Evolutionary conservation across 1,284 basidiomycete genomes (phyloP), one percentile per base, ranked within the genome.

Genomic region (Marasmius tenuissimus): DNA sequence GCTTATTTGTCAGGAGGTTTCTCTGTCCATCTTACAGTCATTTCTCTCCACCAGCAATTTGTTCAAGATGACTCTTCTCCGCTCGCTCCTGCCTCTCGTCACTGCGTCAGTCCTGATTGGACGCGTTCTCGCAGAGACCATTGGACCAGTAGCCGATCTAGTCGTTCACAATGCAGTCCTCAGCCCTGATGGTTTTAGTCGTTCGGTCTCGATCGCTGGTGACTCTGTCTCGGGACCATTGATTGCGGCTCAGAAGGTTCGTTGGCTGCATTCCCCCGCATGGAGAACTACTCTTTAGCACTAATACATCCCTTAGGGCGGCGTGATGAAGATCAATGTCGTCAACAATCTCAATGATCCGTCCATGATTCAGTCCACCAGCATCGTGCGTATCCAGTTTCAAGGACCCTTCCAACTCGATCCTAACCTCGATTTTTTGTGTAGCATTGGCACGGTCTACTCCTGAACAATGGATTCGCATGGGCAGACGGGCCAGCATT

Each of bases 281-380:
- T 20, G 11, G 38, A 4, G 11, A 37, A 7, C 27, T 27, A 27
- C 27, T 27, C 11, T 27, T 12, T 27, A 4, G 4, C 27, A 27
- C 14, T 20, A 5, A 42, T 42, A 22, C 20, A 1, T 55, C 14
- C 6, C 12, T 42, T 11, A 70, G 71, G 64, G 64, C 4, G 66
- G 68, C 42, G 61, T 61, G 10, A 70, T 72, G 60, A 60, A 66
- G 57, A 68, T 75, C 42, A 70, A 72, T 20, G 74, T 76, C 40
- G 60, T 61, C 38, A 66, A 75, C 59, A 4, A 67, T 27, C 63
- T 76, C 20, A 65, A 60, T 0, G 67, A 75, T 55, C 56, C 57
- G 1, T 67, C 65, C 3, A 71, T 76, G 71, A 61, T 71, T 33
- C 65, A 64, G 47, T 68, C 61, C 5, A 75, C 74, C 37, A 70